phyloP scores from a whole-genome alignment of 148 eudicot genomes.

The Diospyros kaki region DNA sequence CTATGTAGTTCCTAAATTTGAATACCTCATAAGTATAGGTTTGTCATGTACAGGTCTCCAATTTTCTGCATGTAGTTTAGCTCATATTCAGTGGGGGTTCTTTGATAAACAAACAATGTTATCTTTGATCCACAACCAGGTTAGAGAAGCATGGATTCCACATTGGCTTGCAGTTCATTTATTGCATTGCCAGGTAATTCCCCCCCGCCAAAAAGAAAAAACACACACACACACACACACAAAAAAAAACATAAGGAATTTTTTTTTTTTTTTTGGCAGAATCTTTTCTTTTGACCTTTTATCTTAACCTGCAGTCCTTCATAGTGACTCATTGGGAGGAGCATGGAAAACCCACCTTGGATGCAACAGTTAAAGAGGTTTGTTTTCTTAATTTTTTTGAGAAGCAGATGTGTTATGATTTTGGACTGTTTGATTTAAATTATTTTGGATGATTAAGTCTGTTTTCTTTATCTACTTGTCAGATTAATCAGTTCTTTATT shows the following conservation, averaged over 20 bases:
- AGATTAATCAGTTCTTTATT: neutral
- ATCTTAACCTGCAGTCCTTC: conserved; percentile 39
- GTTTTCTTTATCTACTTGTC: neutral
- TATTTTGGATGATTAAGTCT: neutral
- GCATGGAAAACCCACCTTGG: conserved; percentile 61
- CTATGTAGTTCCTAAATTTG: neutral
- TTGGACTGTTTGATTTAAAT: neutral
- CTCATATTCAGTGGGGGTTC: neutral
- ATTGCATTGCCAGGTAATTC: conserved; percentile 43
- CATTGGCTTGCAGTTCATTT: conserved; percentile 53
- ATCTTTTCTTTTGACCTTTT: neutral
- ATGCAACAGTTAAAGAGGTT: conserved; percentile 50
- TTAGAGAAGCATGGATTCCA: conserved; percentile 60
- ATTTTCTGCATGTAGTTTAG: too few relatives aligned
- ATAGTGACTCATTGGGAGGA: conserved; percentile 56
- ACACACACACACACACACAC: too few relatives aligned
- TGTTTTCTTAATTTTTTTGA: conserved; percentile 1
- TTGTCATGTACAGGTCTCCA: too few relatives aligned
- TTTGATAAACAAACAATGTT: conserved; percentile 8
- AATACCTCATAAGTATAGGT: neutral
- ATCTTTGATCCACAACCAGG: conserved; percentile 32
- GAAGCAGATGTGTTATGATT: conserved; percentile 1
- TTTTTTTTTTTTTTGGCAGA: neutral
- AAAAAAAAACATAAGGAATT: neutral
- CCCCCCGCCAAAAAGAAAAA: too few relatives aligned